Evolutionary conservation across 257 asterid genomes (phyloP).

Genomic region (Henckelia pumila): DNA sequence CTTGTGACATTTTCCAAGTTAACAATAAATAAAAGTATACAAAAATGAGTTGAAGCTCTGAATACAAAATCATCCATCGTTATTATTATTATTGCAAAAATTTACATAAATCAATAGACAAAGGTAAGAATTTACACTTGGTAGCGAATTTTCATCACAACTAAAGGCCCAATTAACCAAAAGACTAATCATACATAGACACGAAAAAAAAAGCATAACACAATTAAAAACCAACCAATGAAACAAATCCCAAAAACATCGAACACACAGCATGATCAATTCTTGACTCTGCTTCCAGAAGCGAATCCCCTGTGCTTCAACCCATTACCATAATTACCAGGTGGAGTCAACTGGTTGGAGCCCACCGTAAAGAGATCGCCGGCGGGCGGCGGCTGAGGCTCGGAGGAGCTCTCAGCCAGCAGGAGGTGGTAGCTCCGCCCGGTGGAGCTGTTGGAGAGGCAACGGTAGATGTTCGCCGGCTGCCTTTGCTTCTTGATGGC

Average conservation of each 20-base stretch:
- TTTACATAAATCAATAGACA: neutral
- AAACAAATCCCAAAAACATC: neutral
- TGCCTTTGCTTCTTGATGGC: constrained; percentile 57
- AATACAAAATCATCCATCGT: no score
- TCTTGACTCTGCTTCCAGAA: constrained; percentile 9
- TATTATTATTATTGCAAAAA: no score
- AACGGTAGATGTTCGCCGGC: constrained; percentile 36
- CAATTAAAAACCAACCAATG: no score
- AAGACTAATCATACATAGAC: neutral
- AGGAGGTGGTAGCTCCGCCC: constrained; percentile 61
- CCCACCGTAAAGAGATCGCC: constrained; percentile 15
- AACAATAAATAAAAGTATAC: no score
- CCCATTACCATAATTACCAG: constrained; percentile 19
- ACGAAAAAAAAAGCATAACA: no score
- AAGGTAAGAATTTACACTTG: neutral
- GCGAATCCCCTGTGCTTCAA: constrained; percentile 29
- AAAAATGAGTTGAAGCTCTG: no score
- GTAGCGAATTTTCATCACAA: neutral
- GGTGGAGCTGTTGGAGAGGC: constrained; percentile 57
- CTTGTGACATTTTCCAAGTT: no score
- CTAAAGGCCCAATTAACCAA: neutral
- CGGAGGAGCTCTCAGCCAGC: constrained; percentile 32
- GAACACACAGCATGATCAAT: neutral
- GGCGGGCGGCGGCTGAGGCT: constrained; percentile 25
- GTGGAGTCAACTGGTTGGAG: constrained; percentile 17